Evolutionary conservation across 139 green algal genomes (phyloP).

Genomic region (Zygnema circumcarinatum): DNA sequence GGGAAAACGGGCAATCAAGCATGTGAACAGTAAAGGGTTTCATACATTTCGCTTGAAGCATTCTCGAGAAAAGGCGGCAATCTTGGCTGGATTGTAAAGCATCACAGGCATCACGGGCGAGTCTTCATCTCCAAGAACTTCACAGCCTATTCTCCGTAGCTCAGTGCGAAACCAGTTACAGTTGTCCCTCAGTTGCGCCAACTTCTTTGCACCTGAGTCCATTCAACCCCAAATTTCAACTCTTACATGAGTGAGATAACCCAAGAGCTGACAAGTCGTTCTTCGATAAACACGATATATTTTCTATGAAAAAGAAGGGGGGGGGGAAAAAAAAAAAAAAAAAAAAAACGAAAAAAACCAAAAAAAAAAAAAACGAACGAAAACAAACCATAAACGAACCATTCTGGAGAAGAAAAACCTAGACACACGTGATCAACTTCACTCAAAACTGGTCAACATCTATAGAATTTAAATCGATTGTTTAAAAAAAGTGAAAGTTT

Average conservation of each 20-base stretch:
- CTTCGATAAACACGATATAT: background rate
- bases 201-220: slow-evolving; percentile 71
- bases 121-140: slow-evolving; percentile 93
- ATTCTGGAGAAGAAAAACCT: no score
- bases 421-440: no score
- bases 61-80: slow-evolving; percentile 77
- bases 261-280: background rate
- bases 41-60: slow-evolving; percentile 71
- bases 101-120: slow-evolving; percentile 98
- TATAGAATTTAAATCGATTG: no score
- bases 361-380: no score
- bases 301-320: background rate
- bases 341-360: no score
- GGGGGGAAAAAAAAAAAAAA: no score
- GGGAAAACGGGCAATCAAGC: no score
- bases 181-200: slow-evolving; percentile 88
- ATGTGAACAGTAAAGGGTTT: no score
- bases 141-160: slow-evolving; percentile 80
- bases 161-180: slow-evolving; percentile 88
- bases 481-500: no score
- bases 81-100: slow-evolving; percentile 89
- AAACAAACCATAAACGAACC: no score
- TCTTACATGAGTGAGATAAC: slow-evolving; percentile 1
- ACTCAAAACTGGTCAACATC: no score
- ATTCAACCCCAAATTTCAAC: background rate